phyloP scores from a whole-genome alignment of 2,329 filamentous ascomycete genomes.

The Penicillium sp. region DNA sequence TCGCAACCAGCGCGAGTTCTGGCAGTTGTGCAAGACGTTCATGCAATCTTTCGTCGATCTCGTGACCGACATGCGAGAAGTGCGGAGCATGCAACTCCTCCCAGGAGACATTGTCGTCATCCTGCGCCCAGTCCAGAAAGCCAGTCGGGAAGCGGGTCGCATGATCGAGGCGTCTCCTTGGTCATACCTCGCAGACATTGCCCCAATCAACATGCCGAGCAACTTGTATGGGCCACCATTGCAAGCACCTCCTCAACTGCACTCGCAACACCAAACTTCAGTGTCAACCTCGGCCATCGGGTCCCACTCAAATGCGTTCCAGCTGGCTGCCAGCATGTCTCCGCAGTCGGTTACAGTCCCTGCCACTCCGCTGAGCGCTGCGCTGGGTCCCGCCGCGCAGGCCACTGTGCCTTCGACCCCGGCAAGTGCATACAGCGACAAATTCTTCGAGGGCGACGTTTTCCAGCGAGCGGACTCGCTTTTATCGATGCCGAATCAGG shows the following conservation, averaged over 20 bases:
- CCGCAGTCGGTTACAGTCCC: constrained; percentile 64
- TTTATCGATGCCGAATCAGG: constrained; percentile 47
- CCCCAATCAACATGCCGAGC: constrained; percentile 33
- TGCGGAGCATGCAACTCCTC: constrained; percentile 51
- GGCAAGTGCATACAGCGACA: constrained; percentile 51
- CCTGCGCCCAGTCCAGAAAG: constrained; percentile 78
- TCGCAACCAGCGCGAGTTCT: constrained; percentile 60
- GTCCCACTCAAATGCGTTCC: constrained; percentile 24
- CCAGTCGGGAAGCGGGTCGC: constrained; percentile 76
- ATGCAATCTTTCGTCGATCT: constrained; percentile 53
- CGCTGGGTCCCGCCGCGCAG: constrained; percentile 84
- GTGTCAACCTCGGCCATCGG: constrained; percentile 30
- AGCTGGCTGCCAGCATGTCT: constrained; percentile 34
- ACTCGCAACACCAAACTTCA: constrained; percentile 35
- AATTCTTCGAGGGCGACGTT: constrained; percentile 52
- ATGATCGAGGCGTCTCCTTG: constrained; percentile 69
- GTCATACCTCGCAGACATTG: constrained; percentile 56
- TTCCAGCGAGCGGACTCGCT: constrained; percentile 53
- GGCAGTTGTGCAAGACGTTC: constrained; percentile 68
- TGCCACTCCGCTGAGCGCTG: constrained; percentile 86
- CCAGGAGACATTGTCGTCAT: constrained; percentile 70
- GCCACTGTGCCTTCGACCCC: constrained; percentile 74
- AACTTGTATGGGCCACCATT: constrained; percentile 40
- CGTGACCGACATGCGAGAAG: constrained; percentile 50
- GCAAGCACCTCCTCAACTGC: constrained; percentile 34